Percentiles rank a stretch among this genome's conserved stretches.
These are phyloP conservation scores for Dothiorella sarmentorum DNA, from an alignment of 2,329 filamentous ascomycete species.

Conservation along the genomic window DNA sequence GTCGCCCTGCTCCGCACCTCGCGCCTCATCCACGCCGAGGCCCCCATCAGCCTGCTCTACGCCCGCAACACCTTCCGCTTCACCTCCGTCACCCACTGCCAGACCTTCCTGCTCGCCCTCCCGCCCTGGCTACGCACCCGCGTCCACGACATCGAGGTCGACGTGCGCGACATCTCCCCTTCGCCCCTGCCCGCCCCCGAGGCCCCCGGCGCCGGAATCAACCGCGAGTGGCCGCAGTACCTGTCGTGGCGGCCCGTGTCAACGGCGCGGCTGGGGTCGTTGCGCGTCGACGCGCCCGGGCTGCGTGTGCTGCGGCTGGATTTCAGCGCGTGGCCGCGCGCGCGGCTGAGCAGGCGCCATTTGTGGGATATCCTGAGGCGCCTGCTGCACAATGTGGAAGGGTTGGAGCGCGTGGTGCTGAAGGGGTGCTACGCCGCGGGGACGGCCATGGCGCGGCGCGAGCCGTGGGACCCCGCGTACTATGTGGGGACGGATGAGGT, in stretches of 20 bases:
- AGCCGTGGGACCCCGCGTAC: slow-evolving; percentile 36
- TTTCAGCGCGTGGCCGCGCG: slow-evolving; percentile 34
- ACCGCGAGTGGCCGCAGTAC: slow-evolving; percentile 37
- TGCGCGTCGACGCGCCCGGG: slow-evolving; percentile 29
- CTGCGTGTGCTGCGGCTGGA: slow-evolving; percentile 35
- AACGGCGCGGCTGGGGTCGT: slow-evolving; percentile 23
- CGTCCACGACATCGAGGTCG: slow-evolving; percentile 36
- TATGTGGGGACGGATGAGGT: slow-evolving; percentile 37
- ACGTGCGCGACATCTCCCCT: slow-evolving; percentile 30
- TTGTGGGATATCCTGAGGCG: slow-evolving; percentile 33
- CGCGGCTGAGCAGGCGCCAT: slow-evolving; percentile 28
- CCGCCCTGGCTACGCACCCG: slow-evolving; percentile 23
- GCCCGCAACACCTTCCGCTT: slow-evolving; percentile 37
- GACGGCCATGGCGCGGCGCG: slow-evolving; percentile 28
- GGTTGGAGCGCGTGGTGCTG: slow-evolving; percentile 33
- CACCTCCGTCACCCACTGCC: slow-evolving; percentile 30
- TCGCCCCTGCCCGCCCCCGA: not conserved
- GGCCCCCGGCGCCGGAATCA: slow-evolving; percentile 21
- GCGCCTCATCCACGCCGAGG: slow-evolving; percentile 33
- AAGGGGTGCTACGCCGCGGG: slow-evolving; percentile 32
- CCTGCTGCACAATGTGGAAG: slow-evolving; percentile 28
- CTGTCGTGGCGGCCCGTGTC: slow-evolving; percentile 26
- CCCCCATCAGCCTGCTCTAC: slow-evolving; percentile 31
- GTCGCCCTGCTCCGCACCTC: slow-evolving; percentile 36
- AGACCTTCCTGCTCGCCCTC: slow-evolving; percentile 29